Evolutionary conservation across 2,329 filamentous ascomycete species (phyloP).

Genomic region (Pyrenochaeta sp.): DNA sequence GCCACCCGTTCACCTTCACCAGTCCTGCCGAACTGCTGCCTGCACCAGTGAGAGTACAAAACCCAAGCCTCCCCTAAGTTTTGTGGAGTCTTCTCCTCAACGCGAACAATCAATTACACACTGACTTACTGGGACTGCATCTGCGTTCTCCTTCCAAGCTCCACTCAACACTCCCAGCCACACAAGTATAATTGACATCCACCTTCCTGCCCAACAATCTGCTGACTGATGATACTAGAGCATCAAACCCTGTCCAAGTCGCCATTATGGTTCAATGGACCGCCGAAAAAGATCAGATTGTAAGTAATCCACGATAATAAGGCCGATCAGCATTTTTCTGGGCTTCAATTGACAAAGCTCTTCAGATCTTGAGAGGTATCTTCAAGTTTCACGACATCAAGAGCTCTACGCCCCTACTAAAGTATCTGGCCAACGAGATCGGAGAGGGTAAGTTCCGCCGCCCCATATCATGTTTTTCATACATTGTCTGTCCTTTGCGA

Average conservation of each 20-base stretch:
- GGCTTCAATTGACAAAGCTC: conserved; percentile 2
- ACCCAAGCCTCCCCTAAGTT: background rate
- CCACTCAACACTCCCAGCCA: background rate
- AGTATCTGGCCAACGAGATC: conserved; percentile 24
- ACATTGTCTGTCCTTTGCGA: background rate
- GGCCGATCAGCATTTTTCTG: background rate
- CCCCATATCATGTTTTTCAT: background rate
- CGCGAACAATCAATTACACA: background rate
- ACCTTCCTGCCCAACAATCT: background rate
- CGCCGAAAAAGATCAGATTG: conserved; percentile 27
- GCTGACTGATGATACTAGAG: background rate
- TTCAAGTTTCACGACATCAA: conserved; percentile 29
- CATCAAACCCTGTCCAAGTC: background rate
- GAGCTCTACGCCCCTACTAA: conserved; percentile 8
- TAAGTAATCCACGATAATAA: conserved; percentile 7
- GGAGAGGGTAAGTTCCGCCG: conserved; percentile 33
- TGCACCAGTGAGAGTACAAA: conserved; percentile 2
- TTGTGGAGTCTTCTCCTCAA: background rate
- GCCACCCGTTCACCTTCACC: conserved; percentile 20
- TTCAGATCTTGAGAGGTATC: conserved; percentile 29
- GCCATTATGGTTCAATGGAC: conserved; percentile 32
- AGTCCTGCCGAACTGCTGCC: background rate
- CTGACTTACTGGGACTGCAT: background rate
- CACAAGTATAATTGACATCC: background rate
- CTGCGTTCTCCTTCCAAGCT: background rate